Conservation (phyloP, 129 eudicot genomes). For the Glebionis coronaria region DNA sequence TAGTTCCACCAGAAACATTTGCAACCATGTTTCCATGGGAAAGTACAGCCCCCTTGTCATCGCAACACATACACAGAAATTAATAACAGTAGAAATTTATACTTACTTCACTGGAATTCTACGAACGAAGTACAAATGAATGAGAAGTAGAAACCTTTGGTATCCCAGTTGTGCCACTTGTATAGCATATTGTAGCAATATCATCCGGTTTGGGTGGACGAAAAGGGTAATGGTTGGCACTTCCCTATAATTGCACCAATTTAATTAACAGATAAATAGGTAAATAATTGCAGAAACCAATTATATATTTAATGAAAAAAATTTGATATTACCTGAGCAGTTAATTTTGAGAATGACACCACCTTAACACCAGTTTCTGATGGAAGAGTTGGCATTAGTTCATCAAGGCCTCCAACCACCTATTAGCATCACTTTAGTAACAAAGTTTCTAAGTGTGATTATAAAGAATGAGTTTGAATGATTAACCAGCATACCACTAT, state of each 20-base stretch:
- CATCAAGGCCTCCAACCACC: constrained; percentile 90
- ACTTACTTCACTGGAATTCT: constrained; percentile 1
- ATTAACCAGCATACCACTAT: constrained; percentile 58
- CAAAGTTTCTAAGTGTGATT: background rate
- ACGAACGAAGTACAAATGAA: background rate
- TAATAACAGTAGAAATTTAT: background rate
- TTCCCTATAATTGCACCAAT: constrained; percentile 50
- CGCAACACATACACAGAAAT: background rate
- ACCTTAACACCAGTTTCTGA: constrained; percentile 55
- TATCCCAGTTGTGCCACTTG: constrained; percentile 96
- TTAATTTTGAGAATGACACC: constrained; percentile 63
- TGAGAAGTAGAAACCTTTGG: constrained; percentile 62
- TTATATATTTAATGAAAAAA: constrained; percentile 1
- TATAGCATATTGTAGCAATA: constrained; percentile 85
- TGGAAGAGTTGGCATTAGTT: constrained; percentile 63
- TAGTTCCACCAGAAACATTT: constrained; percentile 55
- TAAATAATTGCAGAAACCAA: constrained; percentile 1
- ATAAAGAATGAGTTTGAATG: constrained; percentile 1
- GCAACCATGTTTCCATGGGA: constrained; percentile 77
- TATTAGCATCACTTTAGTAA: constrained; percentile 23
- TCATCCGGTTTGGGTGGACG: constrained; percentile 69
- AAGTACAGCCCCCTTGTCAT: constrained; percentile 62
- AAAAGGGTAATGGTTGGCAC: constrained; percentile 48
- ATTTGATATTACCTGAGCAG: constrained; percentile 52
- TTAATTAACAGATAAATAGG: background rate